Evolutionary conservation across 2,329 filamentous ascomycete species (phyloP).

Genomic region (Xylaria sp.): DNA sequence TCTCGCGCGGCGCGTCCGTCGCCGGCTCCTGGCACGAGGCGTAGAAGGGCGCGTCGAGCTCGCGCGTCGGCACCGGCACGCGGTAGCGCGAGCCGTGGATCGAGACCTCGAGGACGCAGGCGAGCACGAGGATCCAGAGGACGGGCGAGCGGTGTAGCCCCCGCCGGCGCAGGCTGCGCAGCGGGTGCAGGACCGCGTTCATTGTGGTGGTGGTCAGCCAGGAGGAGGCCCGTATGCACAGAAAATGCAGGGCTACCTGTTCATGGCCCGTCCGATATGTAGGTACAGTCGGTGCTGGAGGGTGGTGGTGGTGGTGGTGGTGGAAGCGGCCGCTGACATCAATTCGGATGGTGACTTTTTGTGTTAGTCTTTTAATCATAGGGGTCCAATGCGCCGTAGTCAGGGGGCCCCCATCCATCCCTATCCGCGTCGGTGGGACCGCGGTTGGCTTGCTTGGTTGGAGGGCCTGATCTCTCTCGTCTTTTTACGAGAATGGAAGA

Average conservation of each 20-base stretch:
- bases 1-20: constrained; percentile 40
- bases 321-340: no score
- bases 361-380: neutral
- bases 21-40: constrained; percentile 31
- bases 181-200: constrained; percentile 17
- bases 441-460: no score
- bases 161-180: constrained; percentile 31
- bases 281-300: neutral
- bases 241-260: neutral
- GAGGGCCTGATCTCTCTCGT: no score
- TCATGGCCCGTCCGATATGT: neutral
- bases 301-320: no score
- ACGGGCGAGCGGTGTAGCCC: constrained; percentile 32
- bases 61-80: constrained; percentile 31
- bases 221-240: neutral
- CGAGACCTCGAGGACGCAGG: constrained; percentile 29
- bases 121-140: constrained; percentile 31
- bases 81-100: constrained; percentile 27
- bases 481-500: no score
- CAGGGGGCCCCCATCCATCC: neutral
- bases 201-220: neutral
- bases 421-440: no score
- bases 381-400: neutral
- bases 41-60: constrained; percentile 34
- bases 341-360: neutral